Conservation (phyloP, 495 filamentous ascomycete genomes). For the Glarea lozoyensis region DNA sequence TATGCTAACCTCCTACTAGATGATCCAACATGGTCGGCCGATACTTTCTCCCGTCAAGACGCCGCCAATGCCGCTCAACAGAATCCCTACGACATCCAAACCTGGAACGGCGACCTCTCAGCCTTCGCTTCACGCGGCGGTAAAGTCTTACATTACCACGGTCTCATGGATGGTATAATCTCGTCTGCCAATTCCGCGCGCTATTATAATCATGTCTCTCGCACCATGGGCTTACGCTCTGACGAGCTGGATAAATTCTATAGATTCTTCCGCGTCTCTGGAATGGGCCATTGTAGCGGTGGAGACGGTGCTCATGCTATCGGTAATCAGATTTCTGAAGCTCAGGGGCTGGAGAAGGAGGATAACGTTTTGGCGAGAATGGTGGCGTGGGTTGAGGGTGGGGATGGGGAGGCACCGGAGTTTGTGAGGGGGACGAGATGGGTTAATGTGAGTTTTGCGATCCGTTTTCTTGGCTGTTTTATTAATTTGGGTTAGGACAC, state of each 20-base stretch:
- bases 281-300: constrained; percentile 30
- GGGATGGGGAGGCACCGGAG: constrained; percentile 27
- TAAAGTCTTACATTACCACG: constrained; percentile 30
- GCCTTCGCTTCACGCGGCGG: constrained; percentile 31
- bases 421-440: constrained; percentile 34
- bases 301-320: constrained; percentile 9
- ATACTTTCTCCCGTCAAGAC: constrained; percentile 19
- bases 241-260: constrained; percentile 46
- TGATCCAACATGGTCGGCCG: constrained; percentile 35
- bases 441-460: constrained; percentile 22
- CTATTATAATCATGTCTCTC: constrained; percentile 33
- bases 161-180: constrained; percentile 32
- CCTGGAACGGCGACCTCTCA: constrained; percentile 29
- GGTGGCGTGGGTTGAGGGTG: constrained; percentile 43
- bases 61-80: constrained; percentile 20
- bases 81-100: constrained; percentile 28
- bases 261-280: constrained; percentile 50
- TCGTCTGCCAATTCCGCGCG: constrained; percentile 23
- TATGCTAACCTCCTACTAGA: constrained; percentile 18
- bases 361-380: constrained; percentile 39
- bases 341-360: constrained; percentile 28
- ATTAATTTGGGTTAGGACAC: constrained; percentile 13
- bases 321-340: constrained; percentile 6
- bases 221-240: constrained; percentile 34
- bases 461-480: too few relatives aligned